Base-by-base conservation (phyloP, 228 moss, liverwort and hornwort genomes). In the Sphagnum fallax region DNA sequence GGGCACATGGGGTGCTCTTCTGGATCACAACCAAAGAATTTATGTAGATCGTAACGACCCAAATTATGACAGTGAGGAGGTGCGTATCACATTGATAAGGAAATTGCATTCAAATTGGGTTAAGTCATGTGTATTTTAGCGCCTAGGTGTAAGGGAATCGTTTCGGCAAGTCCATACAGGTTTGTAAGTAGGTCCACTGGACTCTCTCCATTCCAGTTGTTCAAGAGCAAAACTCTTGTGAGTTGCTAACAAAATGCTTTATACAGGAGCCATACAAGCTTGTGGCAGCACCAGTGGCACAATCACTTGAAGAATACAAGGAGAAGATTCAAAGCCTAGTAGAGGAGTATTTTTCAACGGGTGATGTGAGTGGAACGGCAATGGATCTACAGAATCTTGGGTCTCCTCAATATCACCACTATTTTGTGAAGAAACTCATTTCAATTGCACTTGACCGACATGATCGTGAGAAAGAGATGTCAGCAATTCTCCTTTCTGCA, bases 31-130 rank as follows among this genome's bases (percentile, higher is more conserved):
- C 51, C 79, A 87, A 67, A 80, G 78, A 59, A 52, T 87, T 51
- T 75, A 76, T 47, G 77, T 92, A 62, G 95, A 92, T 74, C 86
- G 95, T 18, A 92, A 89, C 64, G 95, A 95, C 70, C 95, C 95
- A 4, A 95, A 95, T 75, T 95, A 95, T 47, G 92, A 95, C 71
- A 95, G 95, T 71, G 95, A 84, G 70, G 95, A 95, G 90, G 95
- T 32, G 32, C 2, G 32, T 32, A 32, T 32, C 32, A 32, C 32
- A 32, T 32, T 32, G 32, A 32, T 32, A 32, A 32, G 32, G 32
- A 32, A 32, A 32, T 32, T 32, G 32, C 32, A 32, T 32, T 32
- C 32, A 32, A 32, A 32, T 32, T 32, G 32, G 32, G 32, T 32
- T 32, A 2, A 32, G 32, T 32, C 32, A 32, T 32, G 32, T 32